phyloP scores from a whole-genome alignment of 371 early-diverging fungal genomes.

The Smittium mucronatum region DNA sequence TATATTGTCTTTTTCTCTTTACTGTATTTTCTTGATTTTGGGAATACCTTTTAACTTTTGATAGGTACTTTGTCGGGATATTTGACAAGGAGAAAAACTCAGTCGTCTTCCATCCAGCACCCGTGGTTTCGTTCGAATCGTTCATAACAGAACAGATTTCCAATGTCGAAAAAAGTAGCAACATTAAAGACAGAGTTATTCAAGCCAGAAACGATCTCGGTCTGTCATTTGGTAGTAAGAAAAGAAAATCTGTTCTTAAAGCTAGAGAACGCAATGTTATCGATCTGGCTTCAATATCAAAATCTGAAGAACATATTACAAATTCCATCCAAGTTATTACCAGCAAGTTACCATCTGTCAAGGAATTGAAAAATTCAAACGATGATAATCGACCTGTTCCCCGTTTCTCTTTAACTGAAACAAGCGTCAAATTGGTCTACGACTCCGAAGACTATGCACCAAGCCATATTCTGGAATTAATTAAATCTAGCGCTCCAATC shows the following conservation, averaged over 20 bases:
- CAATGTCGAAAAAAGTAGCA: slow-evolving; percentile 15
- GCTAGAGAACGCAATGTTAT: slow-evolving; percentile 73
- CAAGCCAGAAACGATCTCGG: slow-evolving; percentile 62
- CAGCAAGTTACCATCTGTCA: slow-evolving; percentile 22
- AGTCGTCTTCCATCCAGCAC: slow-evolving; percentile 50
- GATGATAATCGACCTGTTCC: slow-evolving; percentile 55
- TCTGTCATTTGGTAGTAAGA: slow-evolving; percentile 82
- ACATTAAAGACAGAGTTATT: slow-evolving; percentile 3
- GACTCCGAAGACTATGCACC: slow-evolving; percentile 23
- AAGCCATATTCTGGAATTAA: neutral
- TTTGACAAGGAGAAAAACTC: slow-evolving; percentile 47
- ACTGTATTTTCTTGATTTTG: neutral
- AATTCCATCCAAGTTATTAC: slow-evolving; percentile 25
- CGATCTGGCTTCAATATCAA: slow-evolving; percentile 35
- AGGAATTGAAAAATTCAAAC: slow-evolving; percentile 43
- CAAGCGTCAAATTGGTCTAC: slow-evolving; percentile 55
- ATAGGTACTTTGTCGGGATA: slow-evolving; percentile 57
- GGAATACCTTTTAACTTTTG: neutral
- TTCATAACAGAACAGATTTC: slow-evolving; percentile 50
- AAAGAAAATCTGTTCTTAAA: slow-evolving; percentile 58
- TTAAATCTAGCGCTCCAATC: neutral
- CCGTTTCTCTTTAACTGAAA: slow-evolving; percentile 47
- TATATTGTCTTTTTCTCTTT: neutral
- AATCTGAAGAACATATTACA: slow-evolving; percentile 19
- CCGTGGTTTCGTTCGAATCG: slow-evolving; percentile 48